Base-by-base conservation (phyloP, 2,329 filamentous ascomycete species). In the Podosphaera xanthii region DNA sequence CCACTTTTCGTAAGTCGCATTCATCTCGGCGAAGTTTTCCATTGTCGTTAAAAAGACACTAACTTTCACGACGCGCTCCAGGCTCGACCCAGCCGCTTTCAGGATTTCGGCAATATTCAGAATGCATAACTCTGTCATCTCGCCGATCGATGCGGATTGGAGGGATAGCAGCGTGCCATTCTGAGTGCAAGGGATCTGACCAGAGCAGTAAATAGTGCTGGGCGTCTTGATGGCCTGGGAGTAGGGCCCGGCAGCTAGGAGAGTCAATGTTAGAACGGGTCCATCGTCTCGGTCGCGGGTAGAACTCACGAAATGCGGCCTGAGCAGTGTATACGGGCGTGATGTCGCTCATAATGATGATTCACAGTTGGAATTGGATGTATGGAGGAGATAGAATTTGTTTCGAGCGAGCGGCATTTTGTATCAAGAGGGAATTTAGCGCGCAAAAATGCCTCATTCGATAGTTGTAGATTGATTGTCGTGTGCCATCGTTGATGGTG, bases 41-140 rank as follows among this genome's bases (percentile, higher is more conserved):
- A 86, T 86, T 60, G 75, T 75, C 0, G 77, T 78, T 50, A 86
- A 67, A 67, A 97, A 97, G 68, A 95, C 85, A 71, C 83, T 88
- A 68, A 89, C 86, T 79, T 96, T 95, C 72, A 96, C 87, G 53
- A 95, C 86, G 73, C 83, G 86, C 65, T 76, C 72, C 44, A 84
- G 71, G 60, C 72, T 74, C 58, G 76, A 78, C 0, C 81, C 81
- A 0, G 80, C 78, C 7, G 76, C 81, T 62, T 78, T 73, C 30
- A 86, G 78, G 4, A 85, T 74, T 1, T 74, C 74, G 5, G 72
- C 67, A 68, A 97, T 78, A 75, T 95, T 95, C 73, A 85, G 76
- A 73, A 87, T 81, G 73, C 79, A 82, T 66, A 77, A 75, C 56
- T 75, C 74, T 36, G 81, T 84, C 76, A 83, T 81, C 65, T 89